phyloP scores from a whole-genome alignment of 78 protist genomes.

The Dictyostelium intermedium region DNA sequence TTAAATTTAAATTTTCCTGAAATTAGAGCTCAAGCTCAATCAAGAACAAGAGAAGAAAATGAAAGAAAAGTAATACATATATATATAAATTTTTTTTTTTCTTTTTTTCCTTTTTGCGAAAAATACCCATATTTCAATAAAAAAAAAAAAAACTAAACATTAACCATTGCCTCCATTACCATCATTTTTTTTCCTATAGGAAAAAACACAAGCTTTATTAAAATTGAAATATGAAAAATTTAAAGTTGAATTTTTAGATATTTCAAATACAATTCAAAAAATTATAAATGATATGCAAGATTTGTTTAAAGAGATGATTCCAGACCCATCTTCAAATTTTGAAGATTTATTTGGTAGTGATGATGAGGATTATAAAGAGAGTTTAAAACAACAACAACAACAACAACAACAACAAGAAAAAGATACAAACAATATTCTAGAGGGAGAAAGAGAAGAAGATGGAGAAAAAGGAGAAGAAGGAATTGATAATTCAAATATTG shows the following conservation, averaged over 20 bases:
- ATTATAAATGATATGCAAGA: constrained; percentile 2
- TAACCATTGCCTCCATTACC: too few relatives aligned
- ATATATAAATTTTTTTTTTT: neutral
- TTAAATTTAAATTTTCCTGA: constrained; percentile 59
- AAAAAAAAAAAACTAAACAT: too few relatives aligned
- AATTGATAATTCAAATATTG: constrained; percentile 15
- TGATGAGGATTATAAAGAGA: neutral
- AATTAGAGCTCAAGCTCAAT: neutral
- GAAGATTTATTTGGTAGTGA: constrained; percentile 64
- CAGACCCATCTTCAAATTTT: constrained; percentile 36
- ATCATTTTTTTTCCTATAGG: neutral
- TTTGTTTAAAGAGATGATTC: neutral
- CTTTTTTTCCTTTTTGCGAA: neutral
- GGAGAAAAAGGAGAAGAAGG: neutral
- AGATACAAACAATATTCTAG: neutral
- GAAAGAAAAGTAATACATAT: constrained; percentile 47
- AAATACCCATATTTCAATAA: too few relatives aligned
- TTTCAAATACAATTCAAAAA: neutral
- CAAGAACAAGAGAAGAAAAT: constrained; percentile 19
- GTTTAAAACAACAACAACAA: neutral
- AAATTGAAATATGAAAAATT: constrained; percentile 48
- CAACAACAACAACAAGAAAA: neutral
- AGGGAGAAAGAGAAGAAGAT: neutral
- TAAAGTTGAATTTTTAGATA: constrained; percentile 15
- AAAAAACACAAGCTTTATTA: constrained; percentile 42